These are phyloP conservation scores for Tetradesmus lagerheimii DNA, from an alignment of 139 green algal genomes.

Conservation along the genomic window DNA sequence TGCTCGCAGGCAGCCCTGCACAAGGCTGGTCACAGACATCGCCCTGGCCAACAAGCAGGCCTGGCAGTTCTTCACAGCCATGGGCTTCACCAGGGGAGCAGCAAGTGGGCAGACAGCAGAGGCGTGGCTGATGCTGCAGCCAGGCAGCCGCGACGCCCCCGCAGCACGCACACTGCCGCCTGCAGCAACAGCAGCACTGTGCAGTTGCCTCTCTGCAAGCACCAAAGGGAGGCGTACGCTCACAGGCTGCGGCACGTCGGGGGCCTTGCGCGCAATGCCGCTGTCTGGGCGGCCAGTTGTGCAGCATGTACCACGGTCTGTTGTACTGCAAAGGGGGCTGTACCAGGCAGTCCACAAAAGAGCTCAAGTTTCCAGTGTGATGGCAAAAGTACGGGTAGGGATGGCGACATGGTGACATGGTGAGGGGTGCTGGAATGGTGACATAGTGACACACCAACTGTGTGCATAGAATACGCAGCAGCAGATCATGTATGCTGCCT, in stretches of 20 bases:
- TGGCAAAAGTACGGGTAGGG: too few species aligned
- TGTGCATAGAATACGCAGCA: too few species aligned
- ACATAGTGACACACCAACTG: too few species aligned
- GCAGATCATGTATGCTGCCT: too few species aligned
- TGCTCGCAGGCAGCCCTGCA: neutral
- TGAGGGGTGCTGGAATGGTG: too few species aligned
- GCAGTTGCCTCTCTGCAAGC: neutral
- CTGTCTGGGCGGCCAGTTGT: neutral
- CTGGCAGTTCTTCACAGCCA: neutral
- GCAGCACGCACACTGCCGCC: neutral
- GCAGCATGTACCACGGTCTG: neutral
- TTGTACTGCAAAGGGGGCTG: neutral
- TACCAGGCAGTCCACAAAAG: neutral
- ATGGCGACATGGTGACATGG: too few species aligned
- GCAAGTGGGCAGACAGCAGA: neutral
- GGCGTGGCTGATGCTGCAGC: neutral
- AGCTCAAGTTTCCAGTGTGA: too few species aligned
- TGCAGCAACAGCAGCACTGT: neutral
- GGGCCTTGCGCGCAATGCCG: neutral
- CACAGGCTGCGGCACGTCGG: neutral
- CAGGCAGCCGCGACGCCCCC: neutral
- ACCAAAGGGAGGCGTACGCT: neutral
- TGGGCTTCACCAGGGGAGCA: neutral
- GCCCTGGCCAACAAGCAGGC: slow-evolving; percentile 15
- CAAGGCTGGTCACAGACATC: neutral